Evolutionary conservation across 139 green algal species (phyloP), one percentile per base, ranked within the genome.

Genomic region (Volvox africanus): DNA sequence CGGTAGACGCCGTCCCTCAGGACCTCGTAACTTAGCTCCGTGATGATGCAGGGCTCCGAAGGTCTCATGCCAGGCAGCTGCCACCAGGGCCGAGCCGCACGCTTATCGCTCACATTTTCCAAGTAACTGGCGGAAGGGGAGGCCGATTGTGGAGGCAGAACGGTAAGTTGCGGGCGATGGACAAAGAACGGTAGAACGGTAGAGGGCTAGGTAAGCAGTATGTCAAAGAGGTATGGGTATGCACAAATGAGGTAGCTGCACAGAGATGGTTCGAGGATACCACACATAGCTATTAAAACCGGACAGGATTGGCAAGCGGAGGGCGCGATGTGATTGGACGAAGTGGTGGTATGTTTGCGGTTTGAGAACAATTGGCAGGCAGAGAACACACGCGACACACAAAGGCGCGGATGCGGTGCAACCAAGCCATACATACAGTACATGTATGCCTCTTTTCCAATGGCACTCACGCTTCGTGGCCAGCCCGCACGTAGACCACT

Each of bases 401-500:
- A 9, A 55, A 55, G 44, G 9, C 9, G 44, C 44, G 44, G 44
- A 5, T 5, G 44, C 44, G 44, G 44, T 55, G 44, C 44, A 55
- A 5, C 44, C 44, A 55, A 55, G 44, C 44, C 32, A 79, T 21
- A 32, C 35, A 30, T 35, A 32, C 20, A n/a, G 71, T 2, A 32
- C 71, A 30, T 79, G 11, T 9, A 9, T 55, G 44, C 5, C 44
- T 55, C 44, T 9, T 55, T 55, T 55, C 44, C 5, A 36, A 32
- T 18, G 30, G 17, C 65, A 88, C 82, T 96, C 93, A 75, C 75
- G 78, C 16, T 61, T 93, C 19, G 36, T 76, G 30, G 87, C 65
- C 37, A 93, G 78, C 35, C 35, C 82, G 83, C 18, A 98, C 61
- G 87, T 97, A 98, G 6, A 98, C 93, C 83, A 97, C 95, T 68